Conservation (phyloP, 345 rosid genomes). For the Heritiera fomes region DNA sequence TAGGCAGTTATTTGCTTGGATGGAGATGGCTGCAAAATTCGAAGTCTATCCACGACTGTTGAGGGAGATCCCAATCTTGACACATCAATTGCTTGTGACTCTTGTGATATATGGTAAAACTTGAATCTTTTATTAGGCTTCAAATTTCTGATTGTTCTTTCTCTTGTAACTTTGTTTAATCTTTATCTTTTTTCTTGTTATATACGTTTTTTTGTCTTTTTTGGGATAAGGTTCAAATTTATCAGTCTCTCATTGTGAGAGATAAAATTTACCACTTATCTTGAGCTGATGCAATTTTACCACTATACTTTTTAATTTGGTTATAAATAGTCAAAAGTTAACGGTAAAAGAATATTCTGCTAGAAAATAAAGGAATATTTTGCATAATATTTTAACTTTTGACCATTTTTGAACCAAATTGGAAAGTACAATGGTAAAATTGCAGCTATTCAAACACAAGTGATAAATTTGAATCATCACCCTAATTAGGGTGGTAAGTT, state of each 20-base stretch:
- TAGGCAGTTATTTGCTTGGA: constrained; percentile 99
- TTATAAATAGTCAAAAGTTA: not conserved
- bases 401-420: not conserved
- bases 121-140: constrained; percentile 14
- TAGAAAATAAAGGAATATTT: constrained; percentile 6
- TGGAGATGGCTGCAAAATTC: constrained; percentile 89
- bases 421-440: not conserved
- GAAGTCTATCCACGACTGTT: constrained; percentile 47
- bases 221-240: not conserved
- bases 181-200: not conserved
- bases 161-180: not conserved
- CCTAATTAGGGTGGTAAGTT: not conserved
- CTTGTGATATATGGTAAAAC: constrained; percentile 91
- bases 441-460: not conserved
- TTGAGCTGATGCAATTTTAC: not conserved
- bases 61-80: constrained; percentile 71
- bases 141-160: not conserved
- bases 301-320: not conserved
- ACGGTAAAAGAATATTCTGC: not conserved
- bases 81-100: constrained; percentile 99
- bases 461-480: constrained; percentile 11
- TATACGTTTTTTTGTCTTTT: not conserved
- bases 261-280: not conserved
- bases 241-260: not conserved
- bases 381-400: not conserved